These are phyloP conservation scores for Pseudocercospora crystallina DNA, from an alignment of 2,329 filamentous ascomycete species.

Conservation along the genomic window DNA sequence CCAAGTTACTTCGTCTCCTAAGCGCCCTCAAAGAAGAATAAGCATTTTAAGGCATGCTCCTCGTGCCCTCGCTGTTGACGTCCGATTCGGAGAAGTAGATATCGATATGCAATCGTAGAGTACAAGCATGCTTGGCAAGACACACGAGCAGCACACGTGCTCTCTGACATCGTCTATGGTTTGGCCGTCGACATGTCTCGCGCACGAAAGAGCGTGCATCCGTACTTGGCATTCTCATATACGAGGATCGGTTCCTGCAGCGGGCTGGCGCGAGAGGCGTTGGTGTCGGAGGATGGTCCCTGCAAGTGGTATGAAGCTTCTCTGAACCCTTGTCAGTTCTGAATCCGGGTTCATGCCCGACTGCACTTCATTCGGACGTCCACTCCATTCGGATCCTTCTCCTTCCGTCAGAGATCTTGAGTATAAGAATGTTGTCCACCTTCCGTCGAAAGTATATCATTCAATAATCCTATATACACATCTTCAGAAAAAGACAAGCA, in stretches of 20 bases:
- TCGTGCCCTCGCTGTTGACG: no score
- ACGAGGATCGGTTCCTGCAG: no score
- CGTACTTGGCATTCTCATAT: no score
- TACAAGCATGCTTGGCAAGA: no score
- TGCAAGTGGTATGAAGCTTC: not conserved
- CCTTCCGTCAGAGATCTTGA: not conserved
- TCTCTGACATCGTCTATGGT: no score
- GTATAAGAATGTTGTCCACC: not conserved
- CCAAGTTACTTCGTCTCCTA: no score
- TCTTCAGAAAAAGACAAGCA: conserved; percentile 1
- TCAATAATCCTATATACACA: conserved; percentile 7
- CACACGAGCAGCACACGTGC: not conserved
- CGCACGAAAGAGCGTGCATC: no score
- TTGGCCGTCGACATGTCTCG: not conserved
- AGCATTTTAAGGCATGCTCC: no score
- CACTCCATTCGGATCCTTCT: not conserved
- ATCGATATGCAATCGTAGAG: no score
- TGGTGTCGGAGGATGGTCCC: not conserved
- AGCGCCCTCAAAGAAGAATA: no score
- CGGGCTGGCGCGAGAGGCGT: no score
- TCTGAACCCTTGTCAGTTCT: not conserved
- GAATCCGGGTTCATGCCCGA: conserved; percentile 1
- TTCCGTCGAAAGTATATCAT: conserved; percentile 4
- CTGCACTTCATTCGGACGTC: conserved; percentile 2
- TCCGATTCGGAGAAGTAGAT: no score